These are phyloP conservation scores for Pseudogymnoascus sp. DNA, from an alignment of 2,329 filamentous ascomycete species.

Conservation along the genomic window DNA sequence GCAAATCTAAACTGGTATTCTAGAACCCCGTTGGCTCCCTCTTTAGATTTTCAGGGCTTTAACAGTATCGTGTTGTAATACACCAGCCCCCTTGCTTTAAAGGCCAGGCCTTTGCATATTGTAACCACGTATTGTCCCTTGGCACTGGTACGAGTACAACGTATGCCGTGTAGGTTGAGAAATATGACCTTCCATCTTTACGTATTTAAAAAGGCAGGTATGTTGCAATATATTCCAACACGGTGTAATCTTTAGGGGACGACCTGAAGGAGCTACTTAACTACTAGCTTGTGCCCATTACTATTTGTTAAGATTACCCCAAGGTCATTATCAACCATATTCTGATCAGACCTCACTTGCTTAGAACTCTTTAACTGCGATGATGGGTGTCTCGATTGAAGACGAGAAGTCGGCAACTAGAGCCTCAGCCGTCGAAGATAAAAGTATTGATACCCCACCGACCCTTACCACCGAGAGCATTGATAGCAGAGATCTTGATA, in stretches of 20 bases:
- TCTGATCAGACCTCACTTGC: neutral
- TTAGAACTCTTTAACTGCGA: neutral
- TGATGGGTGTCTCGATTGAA: neutral
- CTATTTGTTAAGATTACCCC: neutral
- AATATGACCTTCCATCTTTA: neutral
- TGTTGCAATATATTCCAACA: neutral
- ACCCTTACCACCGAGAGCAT: neutral
- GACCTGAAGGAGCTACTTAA: neutral
- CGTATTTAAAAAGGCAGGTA: neutral
- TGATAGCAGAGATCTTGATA: conserved; percentile 30
- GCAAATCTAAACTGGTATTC: neutral
- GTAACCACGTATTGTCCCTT: neutral
- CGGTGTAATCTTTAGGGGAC: neutral
- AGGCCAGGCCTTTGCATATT: neutral
- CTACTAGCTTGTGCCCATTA: neutral
- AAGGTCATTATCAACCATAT: neutral
- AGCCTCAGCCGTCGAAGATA: neutral
- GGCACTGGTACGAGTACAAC: neutral
- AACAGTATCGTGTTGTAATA: neutral
- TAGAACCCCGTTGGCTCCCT: neutral
- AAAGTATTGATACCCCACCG: neutral
- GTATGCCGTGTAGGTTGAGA: neutral
- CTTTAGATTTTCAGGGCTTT: neutral
- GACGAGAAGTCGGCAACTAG: neutral
- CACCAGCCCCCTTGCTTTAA: neutral